A percentile compares a stretch with the other conserved stretches of the same genome.
Evolutionary conservation across 371 early-diverging fungal genomes (phyloP).

Genomic region (Circinella minor): DNA sequence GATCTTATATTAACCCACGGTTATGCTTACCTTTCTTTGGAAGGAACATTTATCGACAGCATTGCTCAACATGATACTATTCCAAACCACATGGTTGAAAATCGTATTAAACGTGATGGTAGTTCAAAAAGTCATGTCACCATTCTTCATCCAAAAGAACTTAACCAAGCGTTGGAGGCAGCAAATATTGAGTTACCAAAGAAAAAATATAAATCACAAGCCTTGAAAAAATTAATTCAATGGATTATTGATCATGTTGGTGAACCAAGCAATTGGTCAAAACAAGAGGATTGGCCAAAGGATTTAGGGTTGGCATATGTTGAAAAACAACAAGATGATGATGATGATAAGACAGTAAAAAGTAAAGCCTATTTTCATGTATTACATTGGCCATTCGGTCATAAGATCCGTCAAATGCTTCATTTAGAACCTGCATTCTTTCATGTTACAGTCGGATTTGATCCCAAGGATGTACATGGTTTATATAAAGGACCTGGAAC

Average conservation of each 20-base stretch:
- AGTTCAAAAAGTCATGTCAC: slow-evolving; percentile 13
- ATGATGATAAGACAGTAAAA: neutral
- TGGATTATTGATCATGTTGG: slow-evolving; percentile 14
- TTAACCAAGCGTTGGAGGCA: slow-evolving; percentile 4
- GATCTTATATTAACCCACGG: neutral
- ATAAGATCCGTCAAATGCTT: slow-evolving; percentile 14
- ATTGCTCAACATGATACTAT: slow-evolving; percentile 1
- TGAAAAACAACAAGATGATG: neutral
- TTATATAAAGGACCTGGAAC: slow-evolving; percentile 27
- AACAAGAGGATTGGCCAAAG: slow-evolving; percentile 13
- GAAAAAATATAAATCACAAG: slow-evolving; percentile 4
- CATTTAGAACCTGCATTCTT: slow-evolving; percentile 20
- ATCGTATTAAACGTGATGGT: slow-evolving; percentile 19
- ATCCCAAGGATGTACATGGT: slow-evolving; percentile 25
- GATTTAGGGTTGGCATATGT: slow-evolving; percentile 24
- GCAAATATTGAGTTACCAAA: neutral
- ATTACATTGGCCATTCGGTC: slow-evolving; percentile 28
- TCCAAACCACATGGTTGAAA: neutral
- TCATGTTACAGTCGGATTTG: slow-evolving; percentile 28
- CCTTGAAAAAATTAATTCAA: slow-evolving; percentile 1
- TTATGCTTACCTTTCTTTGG: slow-evolving; percentile 12
- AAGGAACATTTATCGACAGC: slow-evolving; percentile 14
- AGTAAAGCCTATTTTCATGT: slow-evolving; percentile 19
- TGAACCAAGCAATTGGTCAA: slow-evolving; percentile 1
- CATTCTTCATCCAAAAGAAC: slow-evolving; percentile 18